Conservation (phyloP, 495 filamentous ascomycete species). For the Tuber indicum region DNA sequence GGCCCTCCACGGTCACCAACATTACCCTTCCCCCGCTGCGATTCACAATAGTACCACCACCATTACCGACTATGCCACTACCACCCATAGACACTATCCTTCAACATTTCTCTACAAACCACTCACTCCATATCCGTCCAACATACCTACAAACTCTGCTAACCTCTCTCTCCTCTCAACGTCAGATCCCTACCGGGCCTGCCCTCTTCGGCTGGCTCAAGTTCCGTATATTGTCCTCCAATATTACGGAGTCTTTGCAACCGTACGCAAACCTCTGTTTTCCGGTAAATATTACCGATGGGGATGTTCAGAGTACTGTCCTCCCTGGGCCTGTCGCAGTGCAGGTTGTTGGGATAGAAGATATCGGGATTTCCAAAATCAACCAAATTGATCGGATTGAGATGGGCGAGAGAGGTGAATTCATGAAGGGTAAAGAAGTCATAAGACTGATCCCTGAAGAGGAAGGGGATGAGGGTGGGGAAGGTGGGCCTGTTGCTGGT, state of each 20-base stretch:
- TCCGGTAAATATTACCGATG: constrained; percentile 53
- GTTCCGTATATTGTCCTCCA: constrained; percentile 69
- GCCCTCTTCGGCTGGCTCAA: constrained; percentile 71
- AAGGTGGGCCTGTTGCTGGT: neutral
- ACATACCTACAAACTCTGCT: constrained; percentile 27
- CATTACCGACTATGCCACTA: constrained; percentile 12
- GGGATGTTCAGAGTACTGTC: constrained; percentile 50
- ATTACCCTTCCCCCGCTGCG: neutral
- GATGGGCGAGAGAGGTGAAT: constrained; percentile 73
- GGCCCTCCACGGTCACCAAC: neutral
- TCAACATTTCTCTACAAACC: constrained; percentile 20
- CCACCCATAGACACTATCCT: constrained; percentile 31
- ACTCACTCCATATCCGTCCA: constrained; percentile 20
- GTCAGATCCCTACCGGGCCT: constrained; percentile 57
- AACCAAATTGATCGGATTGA: constrained; percentile 82
- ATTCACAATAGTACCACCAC: neutral
- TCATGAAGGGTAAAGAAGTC: constrained; percentile 71
- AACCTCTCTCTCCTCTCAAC: constrained; percentile 41
- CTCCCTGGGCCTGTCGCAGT: constrained; percentile 59
- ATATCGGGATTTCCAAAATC: constrained; percentile 70
- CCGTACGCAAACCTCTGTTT: constrained; percentile 50
- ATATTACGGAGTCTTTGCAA: constrained; percentile 60
- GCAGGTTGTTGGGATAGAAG: constrained; percentile 79
- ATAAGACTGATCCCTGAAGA: constrained; percentile 61
- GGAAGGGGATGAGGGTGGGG: constrained; percentile 42